Percentiles rank a stretch among this genome's conserved stretches.
phyloP scores from a whole-genome alignment of 345 rosid species.

The Rhodomyrtus tomentosa region DNA sequence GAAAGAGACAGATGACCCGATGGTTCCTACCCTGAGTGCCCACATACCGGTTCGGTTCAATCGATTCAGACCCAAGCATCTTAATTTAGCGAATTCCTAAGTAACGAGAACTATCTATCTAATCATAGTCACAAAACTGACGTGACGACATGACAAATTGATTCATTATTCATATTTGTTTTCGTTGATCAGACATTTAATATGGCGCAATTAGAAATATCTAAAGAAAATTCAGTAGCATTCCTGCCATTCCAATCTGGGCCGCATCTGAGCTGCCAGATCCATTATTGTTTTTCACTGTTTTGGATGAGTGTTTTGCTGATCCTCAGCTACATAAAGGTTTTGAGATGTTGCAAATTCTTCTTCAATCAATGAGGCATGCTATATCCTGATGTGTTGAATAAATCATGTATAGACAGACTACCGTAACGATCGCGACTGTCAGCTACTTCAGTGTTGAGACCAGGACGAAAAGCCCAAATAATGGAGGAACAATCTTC shows the following conservation, averaged over 20 bases:
- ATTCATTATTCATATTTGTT: neutral
- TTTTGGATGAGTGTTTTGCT: neutral
- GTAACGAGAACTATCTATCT: neutral
- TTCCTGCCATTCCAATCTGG: neutral
- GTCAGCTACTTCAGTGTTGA: neutral
- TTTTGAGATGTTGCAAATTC: neutral
- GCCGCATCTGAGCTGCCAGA: neutral
- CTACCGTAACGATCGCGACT: neutral
- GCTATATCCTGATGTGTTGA: neutral
- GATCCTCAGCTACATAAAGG: neutral
- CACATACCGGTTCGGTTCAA: neutral
- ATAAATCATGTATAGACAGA: neutral
- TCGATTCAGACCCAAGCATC: neutral
- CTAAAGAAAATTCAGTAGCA: neutral
- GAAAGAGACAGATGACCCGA: neutral
- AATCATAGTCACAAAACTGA: neutral
- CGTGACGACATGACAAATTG: neutral
- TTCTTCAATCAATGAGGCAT: neutral
- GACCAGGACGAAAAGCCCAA: neutral
- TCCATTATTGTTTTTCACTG: neutral
- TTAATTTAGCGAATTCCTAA: neutral
- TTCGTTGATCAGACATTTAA: neutral
- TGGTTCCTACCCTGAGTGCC: neutral
- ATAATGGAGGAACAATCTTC: neutral
- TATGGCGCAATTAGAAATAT: neutral